Evolutionary conservation across 2,329 filamentous ascomycete species (phyloP), one percentile per base, ranked within the genome.

Genomic region (Apiospora pterosperma): DNA sequence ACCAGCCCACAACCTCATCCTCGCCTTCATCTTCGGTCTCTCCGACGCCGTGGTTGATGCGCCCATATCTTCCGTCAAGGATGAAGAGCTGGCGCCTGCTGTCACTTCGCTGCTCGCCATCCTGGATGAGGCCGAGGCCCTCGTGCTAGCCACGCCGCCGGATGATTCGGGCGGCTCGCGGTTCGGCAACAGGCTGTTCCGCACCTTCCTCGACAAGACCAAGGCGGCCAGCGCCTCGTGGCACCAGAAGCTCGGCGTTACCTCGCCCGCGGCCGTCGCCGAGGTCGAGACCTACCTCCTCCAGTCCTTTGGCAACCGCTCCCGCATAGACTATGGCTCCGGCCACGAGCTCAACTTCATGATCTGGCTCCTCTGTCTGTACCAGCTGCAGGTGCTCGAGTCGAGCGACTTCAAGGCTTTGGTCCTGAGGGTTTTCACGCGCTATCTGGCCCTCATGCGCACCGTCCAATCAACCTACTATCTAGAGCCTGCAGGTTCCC

Each of bases 311-410:
- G 96, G 96, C 58, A 97, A 97, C 75, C 86, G 90, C 55, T 86
- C 87, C 62, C 88, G 95, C 44, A 96, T 99, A 73, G 96, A 99
- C 80, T 99, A 99, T 76, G 96, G 96, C 61, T 97, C 93, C 0
- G 96, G 96, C 2, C 96, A 99, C 77, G 96, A 99, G 80, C 86
- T 99, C 67, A 98, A 99, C 81, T 98, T 99, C 79, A 84, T 95
- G 77, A 90, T 97, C 75, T 99, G 95, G 94, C 85, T 98, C 39
- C 86, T 99, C n/a, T 97, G 93, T 74, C 88, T 99, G 0, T 92
- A 96, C 76, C 91, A 95, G 73, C 84, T 97, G 19, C 81, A 83
- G 12, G 77, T 92, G 23, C 76, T 98, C 39, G 79, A 84, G 0
- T 76, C 77, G 5, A 71, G 82, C 12, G 91, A 94, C 70, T 96